These are phyloP conservation scores for Tolypocladium ophioglossoides DNA, from an alignment of 2,329 filamentous ascomycete species.

Conservation along the genomic window DNA sequence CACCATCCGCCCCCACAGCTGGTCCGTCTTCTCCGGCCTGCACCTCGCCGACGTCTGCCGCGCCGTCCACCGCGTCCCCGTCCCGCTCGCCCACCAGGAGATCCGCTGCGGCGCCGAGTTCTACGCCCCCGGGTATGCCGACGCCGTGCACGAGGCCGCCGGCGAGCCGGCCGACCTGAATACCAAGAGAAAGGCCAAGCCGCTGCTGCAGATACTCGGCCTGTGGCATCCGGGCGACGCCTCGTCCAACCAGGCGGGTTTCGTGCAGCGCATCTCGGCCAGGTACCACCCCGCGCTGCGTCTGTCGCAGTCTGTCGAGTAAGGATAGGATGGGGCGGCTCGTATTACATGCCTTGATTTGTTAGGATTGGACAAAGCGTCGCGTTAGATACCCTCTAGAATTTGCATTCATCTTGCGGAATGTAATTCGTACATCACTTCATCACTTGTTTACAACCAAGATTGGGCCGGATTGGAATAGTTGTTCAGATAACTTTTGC, in stretches of 20 bases:
- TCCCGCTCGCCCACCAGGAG: constrained; percentile 7
- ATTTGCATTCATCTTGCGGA: neutral
- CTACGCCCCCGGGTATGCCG: constrained; percentile 6
- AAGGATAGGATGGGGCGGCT: neutral
- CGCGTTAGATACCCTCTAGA: neutral
- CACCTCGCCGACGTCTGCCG: constrained; percentile 5
- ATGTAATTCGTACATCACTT: neutral
- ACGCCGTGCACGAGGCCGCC: constrained; percentile 1
- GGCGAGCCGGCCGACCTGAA: constrained; percentile 2
- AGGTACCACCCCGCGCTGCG: neutral
- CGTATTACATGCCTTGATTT: neutral
- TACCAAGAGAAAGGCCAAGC: neutral
- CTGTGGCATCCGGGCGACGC: neutral
- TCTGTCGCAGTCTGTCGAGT: neutral
- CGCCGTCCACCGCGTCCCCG: constrained; percentile 6
- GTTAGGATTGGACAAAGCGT: neutral
- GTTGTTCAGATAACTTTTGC: neutral
- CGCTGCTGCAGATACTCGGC: constrained; percentile 3
- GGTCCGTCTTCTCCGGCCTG: constrained; percentile 8
- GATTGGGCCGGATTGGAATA: too few relatives aligned
- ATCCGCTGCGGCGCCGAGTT: constrained; percentile 5
- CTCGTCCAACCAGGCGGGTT: neutral
- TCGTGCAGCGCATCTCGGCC: neutral
- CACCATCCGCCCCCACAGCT: constrained; percentile 5
- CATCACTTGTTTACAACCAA: too few relatives aligned